phyloP scores from a whole-genome alignment of 331 rosid species.

The Ulmus americana region DNA sequence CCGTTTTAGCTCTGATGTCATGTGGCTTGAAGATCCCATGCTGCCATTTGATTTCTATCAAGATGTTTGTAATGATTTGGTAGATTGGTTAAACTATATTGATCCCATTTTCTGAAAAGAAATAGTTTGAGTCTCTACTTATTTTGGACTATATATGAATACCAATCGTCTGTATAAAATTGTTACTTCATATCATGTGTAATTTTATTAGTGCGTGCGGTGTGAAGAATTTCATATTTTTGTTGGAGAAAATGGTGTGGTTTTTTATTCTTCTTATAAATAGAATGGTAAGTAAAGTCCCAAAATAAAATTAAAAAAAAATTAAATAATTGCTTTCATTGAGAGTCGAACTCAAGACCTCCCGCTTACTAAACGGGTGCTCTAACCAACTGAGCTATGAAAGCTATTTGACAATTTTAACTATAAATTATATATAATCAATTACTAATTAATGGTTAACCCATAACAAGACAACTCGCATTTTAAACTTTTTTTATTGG shows the following conservation, averaged over 20 bases:
- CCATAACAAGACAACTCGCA: too few species aligned
- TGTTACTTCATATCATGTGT: too few species aligned
- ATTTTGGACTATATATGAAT: not conserved
- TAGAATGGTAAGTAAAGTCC: too few species aligned
- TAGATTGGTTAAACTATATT: not conserved
- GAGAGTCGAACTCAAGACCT: conserved; percentile 81
- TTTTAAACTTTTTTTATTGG: too few species aligned
- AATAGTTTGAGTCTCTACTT: not conserved
- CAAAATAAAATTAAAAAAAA: not conserved
- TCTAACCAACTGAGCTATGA: conserved; percentile 49
- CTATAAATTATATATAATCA: not conserved
- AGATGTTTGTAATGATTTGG: conserved; percentile 11
- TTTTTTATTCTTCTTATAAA: too few species aligned
- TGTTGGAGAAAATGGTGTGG: too few species aligned
- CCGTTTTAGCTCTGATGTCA: not conserved
- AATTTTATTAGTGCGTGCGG: too few species aligned
- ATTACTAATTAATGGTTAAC: too few species aligned
- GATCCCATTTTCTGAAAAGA: conserved; percentile 10
- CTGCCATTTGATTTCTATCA: conserved; percentile 10
- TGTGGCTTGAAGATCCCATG: conserved; percentile 19
- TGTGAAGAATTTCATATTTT: too few species aligned
- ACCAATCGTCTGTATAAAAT: too few species aligned
- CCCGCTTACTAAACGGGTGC: conserved; percentile 75
- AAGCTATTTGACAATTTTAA: not conserved
- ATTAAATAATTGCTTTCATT: conserved; percentile 20